Base-by-base conservation (phyloP, 345 rosid genomes). In the Euphorbia lathyris region DNA sequence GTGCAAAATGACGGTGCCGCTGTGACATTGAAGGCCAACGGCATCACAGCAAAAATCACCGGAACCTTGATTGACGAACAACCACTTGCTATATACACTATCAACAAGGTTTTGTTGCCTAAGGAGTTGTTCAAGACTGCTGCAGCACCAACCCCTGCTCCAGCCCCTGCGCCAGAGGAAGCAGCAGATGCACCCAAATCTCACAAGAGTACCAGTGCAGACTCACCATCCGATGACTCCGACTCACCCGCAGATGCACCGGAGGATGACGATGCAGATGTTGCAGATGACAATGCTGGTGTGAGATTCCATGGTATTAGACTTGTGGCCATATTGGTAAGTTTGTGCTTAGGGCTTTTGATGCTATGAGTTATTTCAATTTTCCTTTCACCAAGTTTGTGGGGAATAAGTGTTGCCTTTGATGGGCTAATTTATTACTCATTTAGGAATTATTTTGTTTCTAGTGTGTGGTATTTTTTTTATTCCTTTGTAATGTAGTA, bases 1-100 rank as follows among this genome's bases (percentile, higher is more conserved):
- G 94, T 96, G 20, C 99, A 96, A 75, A 92, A 92, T 63, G 88
- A 90, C 9, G 96, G 96, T 10, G 86, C 86, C 34, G 75, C 85
- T 8, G 84, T 96, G 74, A 87, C 98, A 3, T 74, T 96, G 42
- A 86, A 79, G 89, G 86, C 96, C 56, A 90, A 82, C 67, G 57
- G 88, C 69, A 83, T 72, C 79, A 86, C 98, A 1, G 97, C 84
- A 27, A 84, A 83, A 67, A 84, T 92, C 76, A 68, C 77, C 2
- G 88, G 86, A 47, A 90, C 99, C 9, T 71, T 86, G 76, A 64
- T 92, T 6, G 98, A 96, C 43, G 86, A 87, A 74, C 90, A 89
- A 79, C 98, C 98, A 0, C 76, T 96, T 12, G 97, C 93, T 38
- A 82, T 96, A 3, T 90, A 86, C 57, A 79, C 90, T 0, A 80